Percentiles rank a stretch among this genome's conserved stretches.
phyloP scores from a whole-genome alignment of 1,284 basidiomycete species.

The Naganishia liquefaciens region DNA sequence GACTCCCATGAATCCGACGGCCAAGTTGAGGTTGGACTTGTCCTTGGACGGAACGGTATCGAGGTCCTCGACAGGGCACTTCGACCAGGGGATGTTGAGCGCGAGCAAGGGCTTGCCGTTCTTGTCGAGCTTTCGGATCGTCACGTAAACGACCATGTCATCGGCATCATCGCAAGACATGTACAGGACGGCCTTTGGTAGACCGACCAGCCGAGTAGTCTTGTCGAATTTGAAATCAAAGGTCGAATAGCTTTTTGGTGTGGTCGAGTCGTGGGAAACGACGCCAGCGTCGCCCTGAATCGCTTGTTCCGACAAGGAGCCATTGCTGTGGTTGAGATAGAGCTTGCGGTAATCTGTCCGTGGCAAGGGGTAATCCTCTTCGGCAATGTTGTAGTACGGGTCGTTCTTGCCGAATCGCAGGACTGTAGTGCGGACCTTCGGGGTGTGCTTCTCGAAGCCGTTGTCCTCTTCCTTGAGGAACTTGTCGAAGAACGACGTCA shows the following conservation, averaged over 20 bases:
- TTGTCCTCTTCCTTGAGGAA: slow-evolving; percentile 20
- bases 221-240: slow-evolving; percentile 37
- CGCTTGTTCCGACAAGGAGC: neutral
- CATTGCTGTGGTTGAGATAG: slow-evolving; percentile 5
- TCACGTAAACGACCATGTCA: slow-evolving; percentile 41
- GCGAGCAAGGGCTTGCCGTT: slow-evolving; percentile 37
- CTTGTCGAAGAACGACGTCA: slow-evolving; percentile 10
- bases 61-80: slow-evolving; percentile 28
- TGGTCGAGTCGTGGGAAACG: slow-evolving; percentile 34
- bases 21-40: slow-evolving; percentile 36
- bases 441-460: slow-evolving; percentile 21
- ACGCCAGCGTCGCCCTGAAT: slow-evolving; percentile 32
- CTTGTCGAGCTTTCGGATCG: slow-evolving; percentile 40
- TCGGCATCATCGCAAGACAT: slow-evolving; percentile 39
- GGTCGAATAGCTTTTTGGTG: slow-evolving; percentile 36
- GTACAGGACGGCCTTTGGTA: slow-evolving; percentile 38
- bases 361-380: slow-evolving; percentile 15
- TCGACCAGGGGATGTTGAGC: slow-evolving; percentile 36
- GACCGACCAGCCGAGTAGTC: slow-evolving; percentile 36
- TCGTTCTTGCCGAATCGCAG: slow-evolving; percentile 26
- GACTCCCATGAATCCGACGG: slow-evolving; percentile 39
- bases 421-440: slow-evolving; percentile 19
- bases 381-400: slow-evolving; percentile 15
- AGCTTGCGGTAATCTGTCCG: slow-evolving; percentile 17
- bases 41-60: slow-evolving; percentile 26